Conservation (phyloP, 2,329 filamentous ascomycete species). For the Neocatenulostroma microsporum region DNA sequence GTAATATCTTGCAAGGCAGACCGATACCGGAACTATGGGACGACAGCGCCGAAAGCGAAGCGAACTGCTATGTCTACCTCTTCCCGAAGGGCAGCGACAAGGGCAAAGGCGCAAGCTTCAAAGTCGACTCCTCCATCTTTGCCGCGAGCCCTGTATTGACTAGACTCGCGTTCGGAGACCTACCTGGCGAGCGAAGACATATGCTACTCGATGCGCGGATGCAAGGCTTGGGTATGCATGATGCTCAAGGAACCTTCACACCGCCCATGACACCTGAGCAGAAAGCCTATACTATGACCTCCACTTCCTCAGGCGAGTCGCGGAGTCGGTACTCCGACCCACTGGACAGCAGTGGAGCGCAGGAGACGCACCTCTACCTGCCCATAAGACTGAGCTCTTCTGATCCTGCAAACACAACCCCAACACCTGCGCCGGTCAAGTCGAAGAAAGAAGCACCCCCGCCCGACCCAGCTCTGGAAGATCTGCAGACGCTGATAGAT, state of each 20-base stretch:
- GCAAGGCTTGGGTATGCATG: constrained; percentile 22
- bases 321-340: constrained; percentile 41
- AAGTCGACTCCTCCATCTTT: constrained; percentile 52
- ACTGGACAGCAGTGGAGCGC: constrained; percentile 37
- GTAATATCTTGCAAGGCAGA: constrained; percentile 43
- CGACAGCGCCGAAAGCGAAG: constrained; percentile 39
- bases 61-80: constrained; percentile 57
- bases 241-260: constrained; percentile 16
- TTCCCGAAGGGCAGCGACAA: constrained; percentile 49
- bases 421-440: constrained; percentile 14
- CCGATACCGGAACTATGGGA: constrained; percentile 56
- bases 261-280: constrained; percentile 23
- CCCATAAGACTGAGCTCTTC: constrained; percentile 51
- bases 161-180: constrained; percentile 47
- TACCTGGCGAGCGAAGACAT: constrained; percentile 39
- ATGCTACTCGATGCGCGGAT: constrained; percentile 21
- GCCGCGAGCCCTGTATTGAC: constrained; percentile 50
- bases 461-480: constrained; percentile 33
- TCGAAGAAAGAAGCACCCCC: constrained; percentile 21
- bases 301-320: constrained; percentile 27
- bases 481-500: constrained; percentile 49
- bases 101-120: constrained; percentile 52
- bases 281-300: constrained; percentile 16
- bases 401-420: constrained; percentile 25
- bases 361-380: constrained; percentile 52